Base-by-base conservation (phyloP, 2,329 filamentous ascomycete species). In the Colletotrichum sp. region DNA sequence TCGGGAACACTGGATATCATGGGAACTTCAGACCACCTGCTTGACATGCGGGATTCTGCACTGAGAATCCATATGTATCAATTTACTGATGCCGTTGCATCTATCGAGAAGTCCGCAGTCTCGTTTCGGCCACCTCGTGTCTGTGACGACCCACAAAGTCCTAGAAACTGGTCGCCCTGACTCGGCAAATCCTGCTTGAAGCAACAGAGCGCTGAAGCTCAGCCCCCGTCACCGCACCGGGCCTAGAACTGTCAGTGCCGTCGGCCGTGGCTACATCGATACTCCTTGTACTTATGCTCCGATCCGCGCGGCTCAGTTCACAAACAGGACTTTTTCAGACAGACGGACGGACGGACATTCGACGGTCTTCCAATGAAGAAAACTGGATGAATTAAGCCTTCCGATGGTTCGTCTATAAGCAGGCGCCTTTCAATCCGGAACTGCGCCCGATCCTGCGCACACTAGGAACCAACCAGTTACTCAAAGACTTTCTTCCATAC, bases 401-500 rank as follows among this genome's bases (percentile, higher is more conserved):
- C 0, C 16, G 0, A 21, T 60, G 9, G 57, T 32, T 60, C 57
- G 18, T 30, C 57, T 21, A 9, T 30, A 60, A 32, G 0, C 9
- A 8, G 28, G 3, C 7, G 32, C 15, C 30, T 36, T 28, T 18
- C 55, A 59, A 28, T 59, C 24, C 26, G 55, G 26, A 59, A 59
- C 55, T 0, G 44, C 44, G 44, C 44, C 1, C 44, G 1, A 52
- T 13, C 44, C n/a, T 52, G 1, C 4, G 6, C 12, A 26, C 55
- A 12, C 13, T 26, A 1, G 13, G 55, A 0, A 1, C 55, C 26
- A 30, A 0, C 13, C 16, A 64, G 5, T 64, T 34, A 79, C n/a
- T 78, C 78, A 32, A 80, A 80, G 3, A 78, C 63, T 72, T 77
- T 79, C 75, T 81, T 81, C 78, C 79, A 80, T 12, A 81, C 77